A percentile compares a stretch with the other conserved stretches of the same genome.
Evolutionary conservation across 768 basidiomycete genomes (phyloP).

Genomic region (Pleurotus djamor): DNA sequence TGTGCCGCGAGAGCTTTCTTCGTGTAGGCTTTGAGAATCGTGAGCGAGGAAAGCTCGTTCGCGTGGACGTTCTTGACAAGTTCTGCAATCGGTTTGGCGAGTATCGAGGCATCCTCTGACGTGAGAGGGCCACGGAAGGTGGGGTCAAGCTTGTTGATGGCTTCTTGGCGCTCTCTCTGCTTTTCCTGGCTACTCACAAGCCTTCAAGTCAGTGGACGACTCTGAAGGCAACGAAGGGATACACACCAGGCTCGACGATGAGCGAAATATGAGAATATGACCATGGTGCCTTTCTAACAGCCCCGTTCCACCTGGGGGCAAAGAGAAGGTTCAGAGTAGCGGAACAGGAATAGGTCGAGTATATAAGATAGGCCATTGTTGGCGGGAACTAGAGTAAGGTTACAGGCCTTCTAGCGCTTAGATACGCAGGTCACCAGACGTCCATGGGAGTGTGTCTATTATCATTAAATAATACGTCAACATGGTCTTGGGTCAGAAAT

Average conservation of each 20-base stretch:
- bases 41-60: slow-evolving; percentile 23
- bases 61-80: slow-evolving; percentile 27
- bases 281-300: neutral
- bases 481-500: neutral
- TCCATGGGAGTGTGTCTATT: neutral
- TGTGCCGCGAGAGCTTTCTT: slow-evolving; percentile 46
- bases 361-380: too few species aligned
- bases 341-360: too few species aligned
- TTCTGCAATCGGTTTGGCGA: slow-evolving; percentile 23
- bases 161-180: slow-evolving; percentile 29
- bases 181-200: slow-evolving; percentile 23
- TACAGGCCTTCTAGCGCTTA: neutral
- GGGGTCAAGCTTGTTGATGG: slow-evolving; percentile 25
- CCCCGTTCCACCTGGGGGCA: too few species aligned
- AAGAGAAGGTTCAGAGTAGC: too few species aligned
- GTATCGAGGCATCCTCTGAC: slow-evolving; percentile 23
- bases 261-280: slow-evolving; percentile 30
- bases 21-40: slow-evolving; percentile 39
- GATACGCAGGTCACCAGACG: too few species aligned
- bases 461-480: slow-evolving; percentile 1
- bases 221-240: neutral
- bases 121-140: slow-evolving; percentile 27
- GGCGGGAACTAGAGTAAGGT: neutral
- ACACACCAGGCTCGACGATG: slow-evolving; percentile 33
- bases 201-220: too few species aligned